Evolutionary conservation across 768 basidiomycete genomes (phyloP).

Genomic region (Rhodotorula diobovata): DNA sequence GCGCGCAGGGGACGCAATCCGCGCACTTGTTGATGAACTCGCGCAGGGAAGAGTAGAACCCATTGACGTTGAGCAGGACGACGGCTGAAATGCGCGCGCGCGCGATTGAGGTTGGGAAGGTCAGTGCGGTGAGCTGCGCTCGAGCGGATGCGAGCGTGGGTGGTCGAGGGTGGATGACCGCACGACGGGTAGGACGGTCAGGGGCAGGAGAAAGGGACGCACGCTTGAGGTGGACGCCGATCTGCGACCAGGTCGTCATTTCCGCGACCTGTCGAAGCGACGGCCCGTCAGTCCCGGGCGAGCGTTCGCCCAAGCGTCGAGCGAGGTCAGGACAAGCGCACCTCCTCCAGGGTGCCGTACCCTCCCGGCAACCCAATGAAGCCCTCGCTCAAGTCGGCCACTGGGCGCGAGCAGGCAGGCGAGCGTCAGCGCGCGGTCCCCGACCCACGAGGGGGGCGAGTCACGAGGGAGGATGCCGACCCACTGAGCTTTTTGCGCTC

Average conservation of each 20-base stretch:
- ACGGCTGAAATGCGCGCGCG: constrained; percentile 56
- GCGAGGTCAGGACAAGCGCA: background rate
- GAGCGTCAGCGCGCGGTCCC: background rate
- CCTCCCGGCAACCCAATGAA: constrained; percentile 91
- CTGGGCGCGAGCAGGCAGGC: background rate
- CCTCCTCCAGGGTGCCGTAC: constrained; percentile 83
- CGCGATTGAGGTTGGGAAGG: background rate
- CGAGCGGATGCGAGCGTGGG: no score
- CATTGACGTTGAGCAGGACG: constrained; percentile 75
- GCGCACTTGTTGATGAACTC: constrained; percentile 58
- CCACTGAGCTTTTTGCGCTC: constrained; percentile 73
- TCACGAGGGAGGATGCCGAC: background rate
- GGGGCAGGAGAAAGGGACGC: background rate
- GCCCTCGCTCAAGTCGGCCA: constrained; percentile 63
- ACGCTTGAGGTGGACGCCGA: constrained; percentile 59
- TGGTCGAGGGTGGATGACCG: no score
- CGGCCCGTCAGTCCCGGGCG: background rate
- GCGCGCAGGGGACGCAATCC: no score
- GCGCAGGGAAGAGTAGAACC: constrained; percentile 78
- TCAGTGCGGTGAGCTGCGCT: background rate
- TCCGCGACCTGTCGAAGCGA: constrained; percentile 55
- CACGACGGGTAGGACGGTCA: no score
- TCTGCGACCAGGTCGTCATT: constrained; percentile 89
- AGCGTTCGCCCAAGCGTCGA: fast-evolving
- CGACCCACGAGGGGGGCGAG: no score